Evolutionary conservation across 345 rosid genomes (phyloP).

Genomic region (Alliaria petiolata): DNA sequence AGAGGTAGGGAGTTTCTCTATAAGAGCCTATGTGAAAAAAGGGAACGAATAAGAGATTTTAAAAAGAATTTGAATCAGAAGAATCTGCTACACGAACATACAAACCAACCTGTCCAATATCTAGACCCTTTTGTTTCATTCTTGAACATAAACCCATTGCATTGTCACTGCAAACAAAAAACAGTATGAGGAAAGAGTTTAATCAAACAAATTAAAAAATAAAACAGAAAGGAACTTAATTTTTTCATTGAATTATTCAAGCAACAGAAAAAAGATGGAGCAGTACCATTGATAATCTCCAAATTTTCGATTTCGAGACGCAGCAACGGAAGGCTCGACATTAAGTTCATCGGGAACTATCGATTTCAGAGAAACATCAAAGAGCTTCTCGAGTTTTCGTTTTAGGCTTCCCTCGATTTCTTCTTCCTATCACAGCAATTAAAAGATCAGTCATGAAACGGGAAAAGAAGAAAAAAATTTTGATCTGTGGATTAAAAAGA

Average conservation of each 20-base stretch:
- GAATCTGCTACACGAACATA: not conserved
- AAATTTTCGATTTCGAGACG: conserved; percentile 49
- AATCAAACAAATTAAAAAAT: not conserved
- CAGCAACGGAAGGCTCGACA: conserved; percentile 59
- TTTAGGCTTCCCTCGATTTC: conserved; percentile 56
- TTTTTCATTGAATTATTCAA: not conserved
- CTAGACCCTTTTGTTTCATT: conserved; percentile 53
- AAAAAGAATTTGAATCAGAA: not conserved
- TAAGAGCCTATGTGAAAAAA: conserved; percentile 50
- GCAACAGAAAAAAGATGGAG: not conserved
- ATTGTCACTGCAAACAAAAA: conserved; percentile 60
- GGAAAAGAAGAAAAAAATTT: too few relatives aligned
- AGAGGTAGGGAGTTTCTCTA: conserved; percentile 63
- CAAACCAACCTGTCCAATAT: conserved; percentile 72
- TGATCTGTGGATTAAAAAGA: too few relatives aligned
- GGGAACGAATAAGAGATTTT: too few relatives aligned
- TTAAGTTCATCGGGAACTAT: conserved; percentile 57
- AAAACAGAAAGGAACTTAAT: not conserved
- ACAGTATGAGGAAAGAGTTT: not conserved
- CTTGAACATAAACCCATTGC: conserved; percentile 77
- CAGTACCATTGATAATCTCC: conserved; percentile 99
- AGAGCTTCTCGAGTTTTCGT: conserved; percentile 53
- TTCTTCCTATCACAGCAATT: conserved; percentile 40
- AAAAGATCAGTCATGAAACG: not conserved
- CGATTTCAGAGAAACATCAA: conserved; percentile 51